Evolutionary conservation across 2,329 filamentous ascomycete genomes (phyloP).

Genomic region (Beauveria pseudobassiana): DNA sequence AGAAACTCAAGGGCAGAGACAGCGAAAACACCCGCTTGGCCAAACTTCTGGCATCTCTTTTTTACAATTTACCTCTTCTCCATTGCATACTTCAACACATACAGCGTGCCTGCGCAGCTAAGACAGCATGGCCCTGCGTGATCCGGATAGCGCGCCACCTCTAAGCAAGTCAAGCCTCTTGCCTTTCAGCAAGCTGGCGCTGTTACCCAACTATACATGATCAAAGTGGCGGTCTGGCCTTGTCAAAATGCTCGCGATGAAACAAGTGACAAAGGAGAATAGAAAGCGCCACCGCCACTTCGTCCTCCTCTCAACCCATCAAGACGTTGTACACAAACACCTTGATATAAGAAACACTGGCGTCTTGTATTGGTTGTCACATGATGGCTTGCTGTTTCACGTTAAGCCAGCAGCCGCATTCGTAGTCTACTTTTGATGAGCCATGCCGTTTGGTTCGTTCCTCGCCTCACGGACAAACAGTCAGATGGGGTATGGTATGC

Average conservation of each 20-base stretch:
- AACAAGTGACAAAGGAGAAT: no score
- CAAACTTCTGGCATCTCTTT: background rate
- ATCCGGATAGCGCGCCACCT: conserved; percentile 2
- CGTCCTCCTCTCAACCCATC: no score
- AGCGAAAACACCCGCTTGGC: no score
- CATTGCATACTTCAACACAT: background rate
- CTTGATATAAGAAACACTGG: no score
- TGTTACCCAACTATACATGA: no score
- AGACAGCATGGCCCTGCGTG: background rate
- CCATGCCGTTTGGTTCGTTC: background rate
- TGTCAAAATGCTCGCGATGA: no score
- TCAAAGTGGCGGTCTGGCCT: no score
- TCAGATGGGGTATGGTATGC: no score
- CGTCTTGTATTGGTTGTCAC: background rate
- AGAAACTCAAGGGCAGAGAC: no score
- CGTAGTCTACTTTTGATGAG: background rate
- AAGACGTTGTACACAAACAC: no score
- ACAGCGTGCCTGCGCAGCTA: background rate
- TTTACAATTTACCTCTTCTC: background rate
- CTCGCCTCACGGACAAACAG: no score
- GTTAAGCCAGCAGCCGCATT: background rate
- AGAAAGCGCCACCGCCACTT: no score
- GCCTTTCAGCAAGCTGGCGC: background rate
- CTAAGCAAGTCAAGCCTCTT: background rate
- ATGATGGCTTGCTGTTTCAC: conserved; percentile 8